Conservation (phyloP, 2,329 filamentous ascomycete species). For the Arthrinium phaeospermum region DNA sequence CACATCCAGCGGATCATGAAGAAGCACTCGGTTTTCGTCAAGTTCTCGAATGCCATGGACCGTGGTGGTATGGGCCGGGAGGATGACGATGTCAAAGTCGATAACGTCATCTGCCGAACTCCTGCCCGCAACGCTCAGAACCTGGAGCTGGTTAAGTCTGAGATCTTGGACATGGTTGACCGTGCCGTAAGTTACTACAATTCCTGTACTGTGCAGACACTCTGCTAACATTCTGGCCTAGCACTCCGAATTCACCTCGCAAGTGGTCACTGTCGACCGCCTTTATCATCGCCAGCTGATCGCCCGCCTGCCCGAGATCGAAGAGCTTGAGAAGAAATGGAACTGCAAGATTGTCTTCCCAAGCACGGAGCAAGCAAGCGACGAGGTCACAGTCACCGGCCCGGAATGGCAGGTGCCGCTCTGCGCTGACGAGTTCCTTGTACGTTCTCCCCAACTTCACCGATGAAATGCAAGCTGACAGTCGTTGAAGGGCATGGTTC, state of each 20-base stretch:
- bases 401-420: conserved; percentile 98
- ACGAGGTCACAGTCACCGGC: conserved; percentile 93
- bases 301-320: conserved; percentile 84
- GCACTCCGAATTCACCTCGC: conserved; percentile 96
- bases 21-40: conserved; percentile 99
- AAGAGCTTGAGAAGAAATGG: conserved; percentile 97
- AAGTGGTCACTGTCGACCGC: conserved; percentile 91
- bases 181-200: conserved; percentile 69
- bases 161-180: conserved; percentile 99
- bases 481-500: conserved; percentile 80
- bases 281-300: conserved; percentile 95
- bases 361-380: conserved; percentile 95
- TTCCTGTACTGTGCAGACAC: not conserved
- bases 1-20: conserved; percentile 99
- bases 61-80: conserved; percentile 89
- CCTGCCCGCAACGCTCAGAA: conserved; percentile 97
- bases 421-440: conserved; percentile 92
- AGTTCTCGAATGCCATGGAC: conserved; percentile 99
- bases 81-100: conserved; percentile 97
- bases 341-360: conserved; percentile 99
- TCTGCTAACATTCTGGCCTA: conserved; percentile 37
- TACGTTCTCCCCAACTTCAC: conserved; percentile 45
- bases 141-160: conserved; percentile 94
- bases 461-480: not conserved
- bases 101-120: conserved; percentile 98